Evolutionary conservation across 192 early-diverging fungal genomes (phyloP).

Genomic region (Entomortierella lignicola): DNA sequence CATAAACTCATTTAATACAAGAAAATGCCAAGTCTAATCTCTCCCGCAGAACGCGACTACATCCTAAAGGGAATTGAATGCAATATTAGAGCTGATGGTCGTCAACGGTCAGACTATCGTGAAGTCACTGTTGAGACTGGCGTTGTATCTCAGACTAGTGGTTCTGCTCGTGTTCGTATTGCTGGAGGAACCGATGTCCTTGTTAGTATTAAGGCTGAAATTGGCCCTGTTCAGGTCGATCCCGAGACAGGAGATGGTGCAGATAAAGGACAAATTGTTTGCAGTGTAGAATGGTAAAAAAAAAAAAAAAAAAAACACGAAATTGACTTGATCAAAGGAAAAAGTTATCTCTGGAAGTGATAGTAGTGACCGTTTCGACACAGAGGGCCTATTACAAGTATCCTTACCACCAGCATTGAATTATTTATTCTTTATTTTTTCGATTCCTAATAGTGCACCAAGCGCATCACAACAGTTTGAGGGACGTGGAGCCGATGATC

Average conservation of each 20-base stretch:
- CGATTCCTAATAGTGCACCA: constrained; percentile 66
- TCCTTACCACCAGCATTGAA: background rate
- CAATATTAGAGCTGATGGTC: constrained; percentile 91
- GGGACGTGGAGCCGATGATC: constrained; percentile 81
- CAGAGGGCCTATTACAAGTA: too few species aligned
- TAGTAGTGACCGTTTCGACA: too few species aligned
- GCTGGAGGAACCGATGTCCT: constrained; percentile 90
- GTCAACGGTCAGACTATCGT: constrained; percentile 80
- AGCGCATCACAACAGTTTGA: constrained; percentile 86
- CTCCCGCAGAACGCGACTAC: constrained; percentile 85
- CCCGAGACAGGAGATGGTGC: constrained; percentile 65
- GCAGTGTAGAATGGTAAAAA: constrained; percentile 90
- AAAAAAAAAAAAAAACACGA: background rate
- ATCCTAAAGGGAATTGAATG: constrained; percentile 84
- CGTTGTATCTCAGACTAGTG: constrained; percentile 90
- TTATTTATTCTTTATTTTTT: background rate
- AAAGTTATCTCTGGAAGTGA: too few species aligned
- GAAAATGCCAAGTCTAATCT: constrained; percentile 63
- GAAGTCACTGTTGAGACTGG: constrained; percentile 86
- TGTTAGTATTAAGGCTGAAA: constrained; percentile 95
- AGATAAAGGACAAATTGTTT: constrained; percentile 78
- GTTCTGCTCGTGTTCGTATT: constrained; percentile 85
- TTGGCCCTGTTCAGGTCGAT: constrained; percentile 74
- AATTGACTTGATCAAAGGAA: too few species aligned
- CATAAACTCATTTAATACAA: background rate